Evolutionary conservation across 2,329 filamentous ascomycete genomes (phyloP).

Genomic region (Colletotrichum neosansevieriae): DNA sequence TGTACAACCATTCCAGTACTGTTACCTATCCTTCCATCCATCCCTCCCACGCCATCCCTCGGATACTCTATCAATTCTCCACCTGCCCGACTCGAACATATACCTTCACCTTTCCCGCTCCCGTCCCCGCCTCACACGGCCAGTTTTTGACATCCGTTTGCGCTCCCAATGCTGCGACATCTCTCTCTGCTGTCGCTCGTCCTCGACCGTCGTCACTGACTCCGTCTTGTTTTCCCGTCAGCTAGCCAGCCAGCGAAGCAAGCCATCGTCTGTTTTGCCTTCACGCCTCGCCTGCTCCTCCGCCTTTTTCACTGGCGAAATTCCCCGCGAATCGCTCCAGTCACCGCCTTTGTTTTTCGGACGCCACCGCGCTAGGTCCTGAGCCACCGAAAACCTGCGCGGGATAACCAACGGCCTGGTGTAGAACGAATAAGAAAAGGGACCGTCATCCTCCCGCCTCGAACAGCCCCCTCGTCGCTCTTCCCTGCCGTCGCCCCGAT

Average conservation of each 20-base stretch:
- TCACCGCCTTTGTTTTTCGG: constrained; percentile 43
- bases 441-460: constrained; percentile 35
- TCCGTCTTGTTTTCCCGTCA: constrained; percentile 8
- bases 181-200: constrained; percentile 29
- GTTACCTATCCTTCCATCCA: constrained; percentile 17
- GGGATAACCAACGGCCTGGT: constrained; percentile 38
- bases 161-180: constrained; percentile 37
- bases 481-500: constrained; percentile 29
- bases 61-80: constrained; percentile 22
- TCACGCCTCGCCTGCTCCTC: constrained; percentile 32
- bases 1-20: constrained; percentile 18
- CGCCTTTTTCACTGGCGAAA: constrained; percentile 34
- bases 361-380: constrained; percentile 41
- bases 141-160: constrained; percentile 31
- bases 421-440: constrained; percentile 40
- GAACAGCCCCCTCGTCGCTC: constrained; percentile 25
- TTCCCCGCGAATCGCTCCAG: constrained; percentile 40
- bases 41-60: constrained; percentile 28
- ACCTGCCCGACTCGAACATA: constrained; percentile 30
- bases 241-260: constrained; percentile 20
- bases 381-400: constrained; percentile 40
- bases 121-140: constrained; percentile 14
- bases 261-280: constrained; percentile 23
- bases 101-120: constrained; percentile 11
- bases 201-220: constrained; percentile 34